phyloP scores from a whole-genome alignment of 2,329 filamentous ascomycete species.

The Pseudogymnoascus sp. region DNA sequence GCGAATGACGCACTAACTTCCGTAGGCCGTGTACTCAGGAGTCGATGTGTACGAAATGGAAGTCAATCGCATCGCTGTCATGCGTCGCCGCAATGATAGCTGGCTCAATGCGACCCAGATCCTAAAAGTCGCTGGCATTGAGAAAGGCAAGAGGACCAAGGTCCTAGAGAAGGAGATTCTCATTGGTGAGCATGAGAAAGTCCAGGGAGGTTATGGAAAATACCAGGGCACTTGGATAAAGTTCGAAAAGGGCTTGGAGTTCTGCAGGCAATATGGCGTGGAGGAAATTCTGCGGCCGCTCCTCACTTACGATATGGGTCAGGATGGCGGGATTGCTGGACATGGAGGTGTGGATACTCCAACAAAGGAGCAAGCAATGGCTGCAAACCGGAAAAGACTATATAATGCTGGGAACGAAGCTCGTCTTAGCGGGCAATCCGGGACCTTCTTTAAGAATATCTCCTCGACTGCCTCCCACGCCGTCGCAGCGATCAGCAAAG shows the following conservation, averaged over 20 bases:
- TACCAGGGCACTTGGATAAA: slow-evolving; percentile 99
- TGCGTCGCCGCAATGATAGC: slow-evolving; percentile 89
- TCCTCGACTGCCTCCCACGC: slow-evolving; percentile 88
- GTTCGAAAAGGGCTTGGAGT: slow-evolving; percentile 83
- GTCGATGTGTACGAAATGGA: slow-evolving; percentile 99
- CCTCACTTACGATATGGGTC: slow-evolving; percentile 71
- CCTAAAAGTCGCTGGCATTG: slow-evolving; percentile 91
- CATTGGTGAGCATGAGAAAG: slow-evolving; percentile 94
- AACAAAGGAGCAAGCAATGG: slow-evolving; percentile 98
- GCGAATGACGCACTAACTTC: background rate
- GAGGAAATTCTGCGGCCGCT: slow-evolving; percentile 68
- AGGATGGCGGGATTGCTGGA: slow-evolving; percentile 63
- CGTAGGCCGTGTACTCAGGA: slow-evolving; percentile 82
- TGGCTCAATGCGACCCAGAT: slow-evolving; percentile 99
- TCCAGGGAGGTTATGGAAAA: slow-evolving; percentile 96
- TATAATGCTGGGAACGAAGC: slow-evolving; percentile 70
- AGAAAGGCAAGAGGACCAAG: slow-evolving; percentile 96
- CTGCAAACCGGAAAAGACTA: slow-evolving; percentile 82
- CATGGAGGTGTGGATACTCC: slow-evolving; percentile 81
- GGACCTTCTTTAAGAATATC: slow-evolving; percentile 96
- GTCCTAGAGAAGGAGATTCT: slow-evolving; percentile 97
- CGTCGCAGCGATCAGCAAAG: slow-evolving; percentile 93
- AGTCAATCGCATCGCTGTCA: slow-evolving; percentile 84
- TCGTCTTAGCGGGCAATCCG: slow-evolving; percentile 57
- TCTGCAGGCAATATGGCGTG: slow-evolving; percentile 73